These are phyloP conservation scores for Colletotrichum eremochloae DNA, from an alignment of 2,329 filamentous ascomycete genomes.

Conservation along the genomic window DNA sequence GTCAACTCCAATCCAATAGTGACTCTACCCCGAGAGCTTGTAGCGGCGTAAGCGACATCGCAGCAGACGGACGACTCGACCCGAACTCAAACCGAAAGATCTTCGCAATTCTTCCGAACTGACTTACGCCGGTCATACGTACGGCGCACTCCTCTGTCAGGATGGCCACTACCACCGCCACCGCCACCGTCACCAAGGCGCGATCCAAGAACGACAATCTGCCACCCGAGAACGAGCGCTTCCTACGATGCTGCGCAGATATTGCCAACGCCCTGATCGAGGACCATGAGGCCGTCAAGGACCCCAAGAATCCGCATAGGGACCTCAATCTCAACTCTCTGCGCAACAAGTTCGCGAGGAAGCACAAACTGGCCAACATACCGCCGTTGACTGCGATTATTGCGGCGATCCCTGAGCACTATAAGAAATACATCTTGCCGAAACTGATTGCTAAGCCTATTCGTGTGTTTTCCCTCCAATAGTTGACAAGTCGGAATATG, in stretches of 20 bases:
- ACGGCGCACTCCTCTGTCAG: not conserved
- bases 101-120: not conserved
- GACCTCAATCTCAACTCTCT: constrained; percentile 95
- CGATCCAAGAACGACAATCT: constrained; percentile 82
- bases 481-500: not conserved
- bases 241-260: constrained; percentile 93
- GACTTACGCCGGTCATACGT: not conserved
- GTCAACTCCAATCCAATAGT: constrained; percentile 12
- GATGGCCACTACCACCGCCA: constrained; percentile 71
- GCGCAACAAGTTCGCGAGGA: constrained; percentile 89
- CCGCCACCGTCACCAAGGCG: constrained; percentile 69
- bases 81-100: not conserved
- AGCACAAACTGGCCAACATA: constrained; percentile 88
- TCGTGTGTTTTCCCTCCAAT: constrained; percentile 62
- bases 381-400: constrained; percentile 97
- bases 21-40: constrained; percentile 15
- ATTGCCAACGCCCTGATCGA: constrained; percentile 95
- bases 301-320: constrained; percentile 78
- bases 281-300: constrained; percentile 86
- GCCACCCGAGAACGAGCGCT: constrained; percentile 93
- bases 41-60: not conserved
- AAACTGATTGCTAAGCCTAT: constrained; percentile 98
- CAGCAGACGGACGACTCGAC: too few relatives aligned
- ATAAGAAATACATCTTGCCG: constrained; percentile 98
- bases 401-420: constrained; percentile 97